Evolutionary conservation across 306 rosid genomes (phyloP).

Genomic region (Castanea sativa): DNA sequence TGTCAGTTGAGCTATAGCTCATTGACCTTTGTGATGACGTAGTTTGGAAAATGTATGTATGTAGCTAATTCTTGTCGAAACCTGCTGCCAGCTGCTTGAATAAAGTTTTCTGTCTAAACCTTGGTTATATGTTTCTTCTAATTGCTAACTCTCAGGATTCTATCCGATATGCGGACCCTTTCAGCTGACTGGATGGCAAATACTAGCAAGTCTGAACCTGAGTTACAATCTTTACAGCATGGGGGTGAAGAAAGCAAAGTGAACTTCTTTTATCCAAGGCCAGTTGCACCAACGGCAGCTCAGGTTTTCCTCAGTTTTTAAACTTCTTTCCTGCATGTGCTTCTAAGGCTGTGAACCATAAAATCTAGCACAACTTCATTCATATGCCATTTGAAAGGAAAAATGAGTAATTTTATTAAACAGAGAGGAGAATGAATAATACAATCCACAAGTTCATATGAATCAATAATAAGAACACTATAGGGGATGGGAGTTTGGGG

Average conservation of each 20-base stretch:
- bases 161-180: constrained; percentile 98
- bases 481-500: too few relatives aligned
- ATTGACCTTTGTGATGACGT: not conserved
- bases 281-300: constrained; percentile 96
- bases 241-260: constrained; percentile 93
- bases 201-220: constrained; percentile 81
- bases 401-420: too few relatives aligned
- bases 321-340: constrained; percentile 1
- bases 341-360: too few relatives aligned
- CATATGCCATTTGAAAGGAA: too few relatives aligned
- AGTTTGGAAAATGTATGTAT: not conserved
- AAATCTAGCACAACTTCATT: too few relatives aligned
- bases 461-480: too few relatives aligned
- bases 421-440: too few relatives aligned
- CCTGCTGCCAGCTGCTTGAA: not conserved
- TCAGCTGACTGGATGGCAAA: constrained; percentile 99
- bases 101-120: not conserved
- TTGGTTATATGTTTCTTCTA: constrained; percentile 27
- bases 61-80: not conserved
- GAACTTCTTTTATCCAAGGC: constrained; percentile 80
- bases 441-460: too few relatives aligned
- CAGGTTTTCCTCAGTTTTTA: constrained; percentile 56
- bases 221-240: constrained; percentile 72
- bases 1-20: too few relatives aligned
- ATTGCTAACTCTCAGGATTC: constrained; percentile 71